Conservation (phyloP, 2,329 filamentous ascomycete species). For the Chrysosporium keratinophilum region DNA sequence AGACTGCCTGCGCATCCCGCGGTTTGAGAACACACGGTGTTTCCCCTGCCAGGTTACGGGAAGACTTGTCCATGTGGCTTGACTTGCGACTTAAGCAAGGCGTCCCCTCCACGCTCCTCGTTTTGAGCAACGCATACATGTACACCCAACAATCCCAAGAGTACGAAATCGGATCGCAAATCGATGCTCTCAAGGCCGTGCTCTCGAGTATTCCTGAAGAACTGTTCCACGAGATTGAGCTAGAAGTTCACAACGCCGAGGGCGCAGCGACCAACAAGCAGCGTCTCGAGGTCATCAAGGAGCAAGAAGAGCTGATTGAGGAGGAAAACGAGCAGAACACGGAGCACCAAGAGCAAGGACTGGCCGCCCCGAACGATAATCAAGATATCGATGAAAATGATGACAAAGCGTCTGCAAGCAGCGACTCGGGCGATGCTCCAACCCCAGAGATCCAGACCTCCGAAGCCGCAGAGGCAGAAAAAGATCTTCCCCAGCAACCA, state of each 20-base stretch:
- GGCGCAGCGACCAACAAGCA: conserved; percentile 98
- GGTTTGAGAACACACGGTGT: conserved; percentile 89
- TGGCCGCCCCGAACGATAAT: conserved; percentile 67
- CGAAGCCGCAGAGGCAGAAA: conserved; percentile 35
- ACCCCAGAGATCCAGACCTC: conserved; percentile 46
- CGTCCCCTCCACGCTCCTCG: conserved; percentile 90
- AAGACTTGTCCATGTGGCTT: conserved; percentile 87
- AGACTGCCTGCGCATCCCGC: conserved; percentile 81
- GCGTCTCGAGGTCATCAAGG: conserved; percentile 92
- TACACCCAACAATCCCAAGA: conserved; percentile 71
- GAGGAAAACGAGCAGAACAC: conserved; percentile 92
- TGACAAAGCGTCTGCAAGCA: conserved; percentile 18
- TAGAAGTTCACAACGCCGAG: conserved; percentile 93
- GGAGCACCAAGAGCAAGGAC: conserved; percentile 63
- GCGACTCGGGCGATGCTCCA: conserved; percentile 30
- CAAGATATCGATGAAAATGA: conserved; percentile 95
- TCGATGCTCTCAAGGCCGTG: conserved; percentile 85
- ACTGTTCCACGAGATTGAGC: conserved; percentile 97
- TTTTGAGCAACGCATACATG: conserved; percentile 95
- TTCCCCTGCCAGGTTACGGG: conserved; percentile 74
- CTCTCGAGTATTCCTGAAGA: conserved; percentile 93
- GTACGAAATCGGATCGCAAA: conserved; percentile 72
- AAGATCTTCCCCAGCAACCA: conserved; percentile 17
- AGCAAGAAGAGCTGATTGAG: conserved; percentile 95
- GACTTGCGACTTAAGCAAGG: conserved; percentile 86